A percentile compares a stretch with the other conserved stretches of the same genome.
Conservation (phyloP, 768 basidiomycete species). For the Auricularia auricula-judae region DNA sequence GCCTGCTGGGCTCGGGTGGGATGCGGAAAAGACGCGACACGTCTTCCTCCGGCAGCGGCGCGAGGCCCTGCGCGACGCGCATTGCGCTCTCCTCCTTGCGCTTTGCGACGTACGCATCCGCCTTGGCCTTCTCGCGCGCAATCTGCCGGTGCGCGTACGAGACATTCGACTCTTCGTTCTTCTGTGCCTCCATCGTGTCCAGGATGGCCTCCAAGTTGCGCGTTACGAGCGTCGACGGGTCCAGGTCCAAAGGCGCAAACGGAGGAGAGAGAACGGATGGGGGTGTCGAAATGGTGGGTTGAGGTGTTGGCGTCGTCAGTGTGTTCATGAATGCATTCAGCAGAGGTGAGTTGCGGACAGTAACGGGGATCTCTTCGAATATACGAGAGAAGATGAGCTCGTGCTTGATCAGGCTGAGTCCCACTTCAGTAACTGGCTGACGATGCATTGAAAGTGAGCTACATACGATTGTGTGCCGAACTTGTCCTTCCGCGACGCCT, state of each 20-base stretch:
- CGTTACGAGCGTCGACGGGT: constrained; percentile 51
- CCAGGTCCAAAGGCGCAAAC: constrained; percentile 61
- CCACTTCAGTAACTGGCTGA: constrained; percentile 9
- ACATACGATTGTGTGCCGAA: constrained; percentile 78
- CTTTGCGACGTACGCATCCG: constrained; percentile 71
- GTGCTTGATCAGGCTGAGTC: constrained; percentile 59
- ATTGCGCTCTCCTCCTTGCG: constrained; percentile 80
- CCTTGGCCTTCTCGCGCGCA: constrained; percentile 67
- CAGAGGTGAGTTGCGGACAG: constrained; percentile 72
- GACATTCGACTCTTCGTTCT: constrained; percentile 86
- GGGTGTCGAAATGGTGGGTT: constrained; percentile 12
- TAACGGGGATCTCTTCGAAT: constrained; percentile 76
- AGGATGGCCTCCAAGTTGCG: constrained; percentile 75
- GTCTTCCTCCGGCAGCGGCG: constrained; percentile 81
- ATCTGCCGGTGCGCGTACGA: constrained; percentile 84
- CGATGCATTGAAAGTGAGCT: neutral
- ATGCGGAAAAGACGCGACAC: constrained; percentile 78
- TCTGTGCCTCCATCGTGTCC: constrained; percentile 75
- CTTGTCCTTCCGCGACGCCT: constrained; percentile 70
- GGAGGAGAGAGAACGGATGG: constrained; percentile 26
- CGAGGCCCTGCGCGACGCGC: constrained; percentile 71
- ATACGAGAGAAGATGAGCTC: constrained; percentile 78
- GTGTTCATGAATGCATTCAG: constrained; percentile 67
- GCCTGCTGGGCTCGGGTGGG: constrained; percentile 74
- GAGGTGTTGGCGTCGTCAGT: constrained; percentile 37